Base-by-base conservation (phyloP, 1,139 yeast species). In the Ashbya aceris region DNA sequence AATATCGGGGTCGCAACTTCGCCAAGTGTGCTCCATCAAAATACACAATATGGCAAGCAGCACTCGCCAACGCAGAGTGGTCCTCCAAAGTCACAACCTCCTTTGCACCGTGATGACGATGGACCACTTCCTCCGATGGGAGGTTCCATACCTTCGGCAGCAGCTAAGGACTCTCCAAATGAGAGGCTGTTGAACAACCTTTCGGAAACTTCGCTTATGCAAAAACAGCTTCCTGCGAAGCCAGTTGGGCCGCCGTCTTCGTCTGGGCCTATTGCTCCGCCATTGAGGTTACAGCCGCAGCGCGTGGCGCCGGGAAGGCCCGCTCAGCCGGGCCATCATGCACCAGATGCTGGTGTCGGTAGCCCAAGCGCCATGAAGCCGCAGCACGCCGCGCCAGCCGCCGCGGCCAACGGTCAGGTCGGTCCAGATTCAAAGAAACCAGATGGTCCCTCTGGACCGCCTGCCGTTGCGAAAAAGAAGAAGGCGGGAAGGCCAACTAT, bases 401-500 rank as follows among this genome's bases (percentile, higher is more conserved):
- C 23, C 6, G n/a, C n/a, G n/a, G 9, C 27, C 49, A 14, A 36
- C 49, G 17, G 13, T 33, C 49, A 17, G 6, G 3, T 17, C 5
- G 23, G 23, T 6, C 23, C 23, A 17, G 23, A 17, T 17, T 65
- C 67, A 39, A 52, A 50, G 47, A 53, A 55, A 41, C 60, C 65
- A 27, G 58, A 61, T 3, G 52, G 56, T n/a, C 49, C 52, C 35
- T 47, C 65, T 0, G 52, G 59, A 1, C 50, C 63, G 12, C 58
- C 63, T 1, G 55, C 52, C 35, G 53, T 55, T 34, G 62, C 71
- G 40, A 58, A 58, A 67, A 70, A 68, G 53, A 64, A 65, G 61
- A 76, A 68, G 78, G 79, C 74, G 77, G 70, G 66, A 75, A 76
- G 53, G 67, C 77, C 50, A 79, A 85, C 83, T 41, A 74, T 89